Conservation (phyloP, 768 basidiomycete species). For the Leccinum boreale region DNA sequence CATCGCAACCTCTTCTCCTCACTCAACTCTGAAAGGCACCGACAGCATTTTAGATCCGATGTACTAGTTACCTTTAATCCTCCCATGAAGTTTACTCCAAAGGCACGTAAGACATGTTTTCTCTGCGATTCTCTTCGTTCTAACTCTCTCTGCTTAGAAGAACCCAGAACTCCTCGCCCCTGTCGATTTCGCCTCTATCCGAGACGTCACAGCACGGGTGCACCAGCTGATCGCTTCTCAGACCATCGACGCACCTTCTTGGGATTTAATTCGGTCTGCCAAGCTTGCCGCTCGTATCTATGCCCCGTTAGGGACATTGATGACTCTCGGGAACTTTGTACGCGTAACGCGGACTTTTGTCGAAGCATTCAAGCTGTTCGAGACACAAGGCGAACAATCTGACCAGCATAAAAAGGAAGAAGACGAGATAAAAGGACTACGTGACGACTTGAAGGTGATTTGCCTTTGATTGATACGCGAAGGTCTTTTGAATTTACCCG, state of each 20-base stretch:
- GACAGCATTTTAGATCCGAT: constrained; percentile 85
- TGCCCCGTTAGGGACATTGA: constrained; percentile 80
- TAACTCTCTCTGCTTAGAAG: constrained; percentile 38
- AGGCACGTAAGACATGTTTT: constrained; percentile 36
- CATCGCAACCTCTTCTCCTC: not conserved
- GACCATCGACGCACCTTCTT: constrained; percentile 82
- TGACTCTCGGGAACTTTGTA: constrained; percentile 84
- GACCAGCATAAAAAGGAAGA: constrained; percentile 25
- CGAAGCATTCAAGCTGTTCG: constrained; percentile 62
- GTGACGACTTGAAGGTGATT: constrained; percentile 59
- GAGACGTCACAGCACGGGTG: constrained; percentile 56
- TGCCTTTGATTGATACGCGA: not conserved
- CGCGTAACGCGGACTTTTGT: constrained; percentile 72
- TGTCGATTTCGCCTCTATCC: constrained; percentile 58
- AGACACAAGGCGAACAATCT: constrained; percentile 25
- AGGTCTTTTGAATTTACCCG: not conserved
- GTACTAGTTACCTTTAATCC: constrained; percentile 81
- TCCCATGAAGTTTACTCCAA: constrained; percentile 62
- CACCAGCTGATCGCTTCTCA: constrained; percentile 70
- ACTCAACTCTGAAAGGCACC: constrained; percentile 49
- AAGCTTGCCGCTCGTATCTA: constrained; percentile 81
- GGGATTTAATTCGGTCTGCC: constrained; percentile 71
- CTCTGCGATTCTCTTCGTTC: not conserved
- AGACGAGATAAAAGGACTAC: constrained; percentile 34
- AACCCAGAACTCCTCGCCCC: constrained; percentile 72